Evolutionary conservation across 768 basidiomycete genomes (phyloP).

Genomic region (Phanerochaete sordida): DNA sequence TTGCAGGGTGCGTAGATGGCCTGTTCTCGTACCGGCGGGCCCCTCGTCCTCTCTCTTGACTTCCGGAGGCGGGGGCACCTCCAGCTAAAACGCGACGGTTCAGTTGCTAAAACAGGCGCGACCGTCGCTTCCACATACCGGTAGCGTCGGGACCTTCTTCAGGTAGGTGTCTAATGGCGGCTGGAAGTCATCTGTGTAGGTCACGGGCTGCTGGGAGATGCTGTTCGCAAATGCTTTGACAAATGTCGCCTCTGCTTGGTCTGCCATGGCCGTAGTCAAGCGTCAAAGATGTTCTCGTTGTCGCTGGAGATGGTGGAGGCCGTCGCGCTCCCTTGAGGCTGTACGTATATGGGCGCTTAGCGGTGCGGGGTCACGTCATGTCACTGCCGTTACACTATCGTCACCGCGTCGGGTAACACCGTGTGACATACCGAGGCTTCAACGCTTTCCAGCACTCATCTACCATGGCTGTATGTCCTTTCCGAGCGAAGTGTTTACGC

Average conservation of each 20-base stretch:
- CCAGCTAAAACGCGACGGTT: constrained; percentile 36
- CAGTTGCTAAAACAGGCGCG: not conserved
- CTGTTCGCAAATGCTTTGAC: constrained; percentile 63
- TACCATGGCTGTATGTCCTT: constrained; percentile 24
- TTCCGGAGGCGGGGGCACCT: constrained; percentile 59
- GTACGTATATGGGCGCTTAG: constrained; percentile 8
- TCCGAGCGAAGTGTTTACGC: not conserved
- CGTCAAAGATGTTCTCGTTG: not conserved
- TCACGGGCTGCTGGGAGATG: constrained; percentile 62
- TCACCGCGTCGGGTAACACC: constrained; percentile 7
- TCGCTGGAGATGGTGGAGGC: not conserved
- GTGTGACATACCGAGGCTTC: not conserved
- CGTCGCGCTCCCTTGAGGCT: not conserved
- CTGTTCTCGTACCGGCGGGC: constrained; percentile 26
- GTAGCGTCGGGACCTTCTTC: constrained; percentile 66
- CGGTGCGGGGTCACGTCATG: constrained; percentile 2
- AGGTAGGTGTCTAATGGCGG: constrained; percentile 63
- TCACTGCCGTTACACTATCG: not conserved
- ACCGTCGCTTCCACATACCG: constrained; percentile 38
- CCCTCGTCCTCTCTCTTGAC: constrained; percentile 36
- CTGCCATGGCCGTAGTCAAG: constrained; percentile 38
- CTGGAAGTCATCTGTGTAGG: constrained; percentile 73
- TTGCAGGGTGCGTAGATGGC: not conserved
- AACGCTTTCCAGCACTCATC: constrained; percentile 2
- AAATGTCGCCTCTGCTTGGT: constrained; percentile 58